Evolutionary conservation across 306 rosid species (phyloP).

Genomic region (Citrullus colocynthis): DNA sequence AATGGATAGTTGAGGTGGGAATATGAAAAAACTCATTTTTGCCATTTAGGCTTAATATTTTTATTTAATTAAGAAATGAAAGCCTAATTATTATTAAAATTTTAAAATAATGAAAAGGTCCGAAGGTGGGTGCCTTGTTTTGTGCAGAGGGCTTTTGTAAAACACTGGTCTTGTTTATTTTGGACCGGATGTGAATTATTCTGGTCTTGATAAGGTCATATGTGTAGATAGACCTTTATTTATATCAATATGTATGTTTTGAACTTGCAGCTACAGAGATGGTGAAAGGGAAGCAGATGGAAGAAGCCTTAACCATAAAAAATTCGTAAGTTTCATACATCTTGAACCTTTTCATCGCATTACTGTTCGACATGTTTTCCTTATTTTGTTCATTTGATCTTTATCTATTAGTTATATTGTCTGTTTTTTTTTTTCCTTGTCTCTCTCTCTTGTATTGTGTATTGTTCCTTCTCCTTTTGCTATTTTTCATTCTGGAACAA

Average conservation of each 20-base stretch:
- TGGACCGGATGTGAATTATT: background rate
- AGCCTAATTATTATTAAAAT: too few species aligned
- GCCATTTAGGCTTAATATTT: too few species aligned
- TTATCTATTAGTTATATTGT: background rate
- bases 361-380: background rate
- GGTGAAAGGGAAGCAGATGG: constrained; percentile 85
- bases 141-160: too few species aligned
- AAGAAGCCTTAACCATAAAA: constrained; percentile 61
- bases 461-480: background rate
- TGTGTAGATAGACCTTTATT: background rate
- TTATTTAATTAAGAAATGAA: too few species aligned
- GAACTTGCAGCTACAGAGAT: constrained; percentile 77
- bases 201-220: background rate
- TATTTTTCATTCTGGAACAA: background rate
- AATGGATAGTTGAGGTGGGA: too few species aligned
- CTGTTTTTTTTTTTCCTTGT: background rate
- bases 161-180: background rate
- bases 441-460: background rate
- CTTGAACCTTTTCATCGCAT: background rate
- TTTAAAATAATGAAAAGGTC: too few species aligned
- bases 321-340: constrained; percentile 41
- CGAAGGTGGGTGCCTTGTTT: too few species aligned
- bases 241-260: background rate
- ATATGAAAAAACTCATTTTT: too few species aligned
- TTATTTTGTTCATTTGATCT: background rate